Base-by-base conservation (phyloP, 768 basidiomycete species). In the Phanerochaete sordida region DNA sequence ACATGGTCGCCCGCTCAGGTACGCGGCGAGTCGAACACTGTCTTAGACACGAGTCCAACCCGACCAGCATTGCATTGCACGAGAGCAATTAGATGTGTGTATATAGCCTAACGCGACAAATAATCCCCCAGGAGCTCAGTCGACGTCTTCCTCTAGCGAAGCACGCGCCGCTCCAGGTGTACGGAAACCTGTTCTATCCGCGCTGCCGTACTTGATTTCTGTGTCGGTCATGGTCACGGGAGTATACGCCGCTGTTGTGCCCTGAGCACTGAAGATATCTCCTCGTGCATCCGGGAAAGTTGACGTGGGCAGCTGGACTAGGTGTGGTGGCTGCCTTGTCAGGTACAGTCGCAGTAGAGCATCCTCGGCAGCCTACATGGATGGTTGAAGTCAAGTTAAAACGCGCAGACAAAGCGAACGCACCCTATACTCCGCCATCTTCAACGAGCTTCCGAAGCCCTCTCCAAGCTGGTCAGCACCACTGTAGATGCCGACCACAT, bases 401-500 rank as follows among this genome's bases (percentile, higher is more conserved):
- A 23, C 3, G 13, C 48, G 12, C 23, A 44, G 53, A 0, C 35
- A 23, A 45, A 37, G 23, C 31, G 45, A 37, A 52, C 23, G 74
- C 84, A 93, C 94, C 59, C 96, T 80, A 75, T 84, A 95, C 74
- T 98, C 94, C 16, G 94, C 94, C 96, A 98, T 98, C 72, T 84
- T 87, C 57, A 98, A 76, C 2, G 92, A 95, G 65, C 85, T 88
- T 55, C 97, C 97, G 69, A 95, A 93, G 15, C 95, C 95, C 74
- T 99, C 95, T 5, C 95, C 93, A 1, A 99, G 83, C 73, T 97
- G 84, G 71, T 84, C 91, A 59, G 75, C 79, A 43, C 86, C 93
- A 24, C 86, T 91, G 72, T 84, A 98, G 60, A 97, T 89, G 19
- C 94, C 97, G n/a, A 96, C 89, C n/a, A 97, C 90, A 72, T 90